Base-by-base conservation (phyloP, 805 yeast species). In the Lipomyces starkeyi region DNA sequence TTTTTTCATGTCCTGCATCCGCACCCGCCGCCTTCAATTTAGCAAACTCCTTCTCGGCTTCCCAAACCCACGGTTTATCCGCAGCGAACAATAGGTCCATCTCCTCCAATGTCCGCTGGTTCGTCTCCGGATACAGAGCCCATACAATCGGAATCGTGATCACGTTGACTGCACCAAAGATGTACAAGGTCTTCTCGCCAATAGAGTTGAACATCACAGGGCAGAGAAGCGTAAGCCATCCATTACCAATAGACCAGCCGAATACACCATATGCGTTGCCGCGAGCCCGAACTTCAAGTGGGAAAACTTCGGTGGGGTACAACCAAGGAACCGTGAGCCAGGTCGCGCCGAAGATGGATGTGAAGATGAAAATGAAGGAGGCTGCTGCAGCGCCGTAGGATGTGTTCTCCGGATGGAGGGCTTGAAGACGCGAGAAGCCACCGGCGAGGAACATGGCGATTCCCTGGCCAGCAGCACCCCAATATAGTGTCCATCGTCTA, bases 111-210 rank as follows among this genome's bases (percentile, higher is more conserved):
- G 90, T 85, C 76, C 87, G 82, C 63, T 82, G 82, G 67, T 82
- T 81, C 43, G 90, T 85, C 75, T 87, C 91, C 13, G 91, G 91
- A 75, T 87, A 88, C 74, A 85, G 83, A 76, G 87, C 82, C 81
- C 80, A 87, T 22, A 68, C 71, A 57, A 68, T 65, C 55, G 69
- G 66, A 27, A 73, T 55, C 11, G 73, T 63, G 52, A 61, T 53
- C 57, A 76, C 71, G 69, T 78, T 77, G 71, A 73, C 74, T 35
- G 68, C 78, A 58, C 78, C 79, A 66, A 78, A 78, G 52, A 78
- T 74, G 67, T 77, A 78, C 20, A 77, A 67, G 1, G 79, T 78
- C 68, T 74, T 76, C 62, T 78, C 80, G 40, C 65, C 71, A 58
- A 78, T 76, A 35, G 68, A 64, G 57, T 68, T 65, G 62, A 78